Base-by-base conservation (phyloP, 352 stramenopile genomes). In the Phytophthora europaea region DNA sequence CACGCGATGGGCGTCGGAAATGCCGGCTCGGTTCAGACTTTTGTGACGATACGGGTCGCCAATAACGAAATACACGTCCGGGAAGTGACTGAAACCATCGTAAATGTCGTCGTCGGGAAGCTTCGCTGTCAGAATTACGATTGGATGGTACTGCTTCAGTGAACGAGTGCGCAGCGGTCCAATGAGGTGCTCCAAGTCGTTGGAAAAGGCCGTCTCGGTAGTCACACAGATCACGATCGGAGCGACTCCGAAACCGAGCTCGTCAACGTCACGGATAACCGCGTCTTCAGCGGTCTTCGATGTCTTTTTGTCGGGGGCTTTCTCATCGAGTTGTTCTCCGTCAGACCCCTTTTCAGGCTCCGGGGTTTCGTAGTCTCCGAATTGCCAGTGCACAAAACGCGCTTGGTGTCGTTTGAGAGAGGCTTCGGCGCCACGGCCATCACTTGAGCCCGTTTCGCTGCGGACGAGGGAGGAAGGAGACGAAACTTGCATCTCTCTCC, bases 101-200 rank as follows among this genome's bases (percentile, higher is more conserved):
- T 84, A 95, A n/a, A 76, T 66, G 38, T 93, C 88, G 4, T 81
- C 71, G 18, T 84, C 69, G 0, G 90, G 90, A 26, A 96, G 63
- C 15, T 82, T 83, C 0, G 76, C 22, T 3, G 86, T 83, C 28
- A 95, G 65, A 57, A 96, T 83, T 50, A 96, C 72, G 31, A 96
- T 82, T 3, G 90, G 87, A 9, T 88, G 86, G 54, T 95, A 91
- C 7, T 82, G 73, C 20, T 90, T 89, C 10, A 96, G 72, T 2
- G 85, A 80, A 12, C 86, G 89, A 54, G 89, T 81, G 5, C 90
- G 88, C 22, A 96, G 63, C 6, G 90, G 90, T 0, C 85, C 84
- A 53, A 95, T 85, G 8, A 96, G 68, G 58, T 94, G 93, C 73
- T 94, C 88, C 18, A 95, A 72, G 50, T 95, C 83, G 62, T 90